Conservation (phyloP, 106 monocot species). For the Acanthochlamys bracteata region DNA sequence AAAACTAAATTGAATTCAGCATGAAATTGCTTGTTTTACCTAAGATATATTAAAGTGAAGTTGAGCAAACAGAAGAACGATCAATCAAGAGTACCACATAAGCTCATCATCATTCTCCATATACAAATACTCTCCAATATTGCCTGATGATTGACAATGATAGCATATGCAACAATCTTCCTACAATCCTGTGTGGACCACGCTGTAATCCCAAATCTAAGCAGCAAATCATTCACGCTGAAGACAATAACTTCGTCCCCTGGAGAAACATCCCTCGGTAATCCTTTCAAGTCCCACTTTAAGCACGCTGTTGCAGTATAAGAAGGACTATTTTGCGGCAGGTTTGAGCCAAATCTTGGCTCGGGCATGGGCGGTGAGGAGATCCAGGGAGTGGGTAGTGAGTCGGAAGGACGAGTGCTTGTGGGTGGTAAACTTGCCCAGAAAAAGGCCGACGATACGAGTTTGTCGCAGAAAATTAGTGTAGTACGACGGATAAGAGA, state of each 20-base stretch:
- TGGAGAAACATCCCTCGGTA: slow-evolving; percentile 58
- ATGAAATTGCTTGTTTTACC: no score
- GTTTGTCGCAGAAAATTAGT: slow-evolving; percentile 59
- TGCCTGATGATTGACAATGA: slow-evolving; percentile 87
- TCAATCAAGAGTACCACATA: neutral
- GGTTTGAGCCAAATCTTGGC: slow-evolving; percentile 90
- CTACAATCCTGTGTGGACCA: slow-evolving; percentile 73
- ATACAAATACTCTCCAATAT: slow-evolving; percentile 77
- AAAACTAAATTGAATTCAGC: no score
- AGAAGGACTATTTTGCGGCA: slow-evolving; percentile 62
- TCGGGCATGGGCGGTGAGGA: slow-evolving; percentile 77
- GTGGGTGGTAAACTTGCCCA: slow-evolving; percentile 62
- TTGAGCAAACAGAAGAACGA: no score
- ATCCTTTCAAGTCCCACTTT: slow-evolving; percentile 70
- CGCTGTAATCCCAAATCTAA: slow-evolving; percentile 76
- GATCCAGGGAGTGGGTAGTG: slow-evolving; percentile 65
- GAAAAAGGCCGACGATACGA: slow-evolving; percentile 56
- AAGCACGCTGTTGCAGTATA: slow-evolving; percentile 68
- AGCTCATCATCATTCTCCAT: slow-evolving; percentile 43
- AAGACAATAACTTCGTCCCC: slow-evolving; percentile 85
- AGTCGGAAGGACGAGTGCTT: slow-evolving; percentile 63
- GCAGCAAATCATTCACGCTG: slow-evolving; percentile 70
- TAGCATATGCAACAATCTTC: slow-evolving; percentile 62
- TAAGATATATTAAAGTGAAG: no score
- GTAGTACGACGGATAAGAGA: slow-evolving; percentile 73